Evolutionary conservation across 1,284 basidiomycete species (phyloP), one percentile per base, ranked within the genome.

Genomic region (Tilletia horrida): DNA sequence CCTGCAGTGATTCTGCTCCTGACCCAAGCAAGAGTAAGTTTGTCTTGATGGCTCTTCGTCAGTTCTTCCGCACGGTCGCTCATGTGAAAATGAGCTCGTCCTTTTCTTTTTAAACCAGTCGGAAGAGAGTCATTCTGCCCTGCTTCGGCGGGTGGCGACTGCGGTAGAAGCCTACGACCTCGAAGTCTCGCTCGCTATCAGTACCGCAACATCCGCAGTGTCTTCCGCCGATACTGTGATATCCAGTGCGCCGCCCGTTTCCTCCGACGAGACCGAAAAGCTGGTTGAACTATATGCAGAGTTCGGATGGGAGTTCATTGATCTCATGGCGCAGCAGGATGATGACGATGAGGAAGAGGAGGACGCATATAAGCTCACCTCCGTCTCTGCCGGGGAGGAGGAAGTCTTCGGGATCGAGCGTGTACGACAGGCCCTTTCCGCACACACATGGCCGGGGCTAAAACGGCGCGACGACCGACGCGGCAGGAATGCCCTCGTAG

Each of bases 291-390:
- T 78, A 43, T 78, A 77, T 35, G 71, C 75, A 8, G 71, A 74
- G 27, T 59, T 66, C 18, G 76, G 76, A 3, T 78, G 76, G 76
- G 76, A 78, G 31, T 78, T 71, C 65, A 69, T 78, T 62, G 70
- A 72, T 62, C 66, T 72, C 13, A 59, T 35, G 29, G 55, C 55
- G 3, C 25, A 31, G 0, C 62, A 66, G 1, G 47, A 61, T 2
- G 65, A 62, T 14, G 55, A 66, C 4, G 71, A 64, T 2, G 68
- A 65, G 21, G 72, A 67, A 11, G 63, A 72, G 40, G 63, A 45
- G 1, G 67, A 66, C 16, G 47, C 44, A 25, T 44, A 29, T 3
- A 25, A 29, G 4, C 27, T 59, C 14, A 14, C 18, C 11, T 59
- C 55, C 27, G 55, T 59, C 1, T 29, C 18, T 16, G 55, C 55